A percentile compares a stretch with the other conserved stretches of the same genome.
These are phyloP conservation scores for Geotrichum fermentans DNA, from an alignment of 1,139 yeast species.

Conservation along the genomic window DNA sequence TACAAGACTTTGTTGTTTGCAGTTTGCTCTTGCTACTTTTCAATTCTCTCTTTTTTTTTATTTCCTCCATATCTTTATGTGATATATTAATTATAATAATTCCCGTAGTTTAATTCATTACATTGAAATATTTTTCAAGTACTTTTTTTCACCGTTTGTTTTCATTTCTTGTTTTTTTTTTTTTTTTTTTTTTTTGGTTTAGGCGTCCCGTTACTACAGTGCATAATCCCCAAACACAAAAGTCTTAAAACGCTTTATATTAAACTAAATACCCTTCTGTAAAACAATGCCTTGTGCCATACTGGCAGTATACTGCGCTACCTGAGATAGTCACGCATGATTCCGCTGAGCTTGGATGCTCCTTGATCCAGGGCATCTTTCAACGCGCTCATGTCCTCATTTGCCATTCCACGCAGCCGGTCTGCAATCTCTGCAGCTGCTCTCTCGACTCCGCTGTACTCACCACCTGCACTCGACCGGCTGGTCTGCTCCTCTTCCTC, in stretches of 20 bases:
- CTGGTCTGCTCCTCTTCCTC: slow-evolving; percentile 44
- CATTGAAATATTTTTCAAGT: neutral
- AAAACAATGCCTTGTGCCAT: too few relatives aligned
- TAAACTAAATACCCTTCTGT: neutral
- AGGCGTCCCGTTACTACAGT: neutral
- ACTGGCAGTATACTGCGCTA: too few relatives aligned
- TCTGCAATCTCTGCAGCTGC: slow-evolving; percentile 66
- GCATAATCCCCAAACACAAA: neutral
- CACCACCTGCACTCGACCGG: slow-evolving; percentile 32
- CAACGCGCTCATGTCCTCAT: slow-evolving; percentile 80
- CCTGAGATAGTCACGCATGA: slow-evolving; percentile 77
- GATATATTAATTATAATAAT: neutral
- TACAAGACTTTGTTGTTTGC: neutral
- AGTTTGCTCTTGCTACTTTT: neutral
- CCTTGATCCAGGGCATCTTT: slow-evolving; percentile 95
- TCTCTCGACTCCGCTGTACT: slow-evolving; percentile 46
- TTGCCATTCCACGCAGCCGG: slow-evolving; percentile 65
- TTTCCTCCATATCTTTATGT: neutral
- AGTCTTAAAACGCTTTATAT: neutral
- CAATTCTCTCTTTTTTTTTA: neutral
- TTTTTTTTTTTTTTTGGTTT: slow-evolving; percentile 2
- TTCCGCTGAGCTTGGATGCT: slow-evolving; percentile 78
- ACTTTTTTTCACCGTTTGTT: neutral
- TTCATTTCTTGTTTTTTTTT: neutral
- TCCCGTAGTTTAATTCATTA: neutral